Base-by-base conservation (phyloP, 148 eudicot genomes). In the Fagopyrum homotropicum region DNA sequence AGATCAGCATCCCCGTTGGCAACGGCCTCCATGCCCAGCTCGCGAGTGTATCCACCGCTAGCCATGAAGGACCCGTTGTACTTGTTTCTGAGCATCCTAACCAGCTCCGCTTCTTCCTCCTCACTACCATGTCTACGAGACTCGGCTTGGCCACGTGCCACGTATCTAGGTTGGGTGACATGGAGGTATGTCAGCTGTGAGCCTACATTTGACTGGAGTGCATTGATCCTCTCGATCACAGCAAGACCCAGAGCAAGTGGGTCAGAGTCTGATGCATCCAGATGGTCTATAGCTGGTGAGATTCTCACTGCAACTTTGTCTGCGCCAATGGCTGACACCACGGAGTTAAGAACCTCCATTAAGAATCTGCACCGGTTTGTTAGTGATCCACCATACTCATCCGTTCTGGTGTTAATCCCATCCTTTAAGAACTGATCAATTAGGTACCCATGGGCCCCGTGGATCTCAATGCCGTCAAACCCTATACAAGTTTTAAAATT, bases 381-480 rank as follows among this genome's bases (percentile, higher is more conserved):
- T 16, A 89, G 80, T 17, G 95, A 84, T 10, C 98, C 98, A 14
- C 93, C 97, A 19, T 88, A 93, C 22, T 84, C 91, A 2, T 93
- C 98, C 2, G 78, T 85, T 14, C 97, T 75, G n/a, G 87, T 93
- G 54, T 93, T 93, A 81, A 93, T 91, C 9, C 88, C 89, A 50
- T 91, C 90, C 73, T 93, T 93, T 19, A 88, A 75, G 80, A 93
- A 93, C 78, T 93, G 98, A 45, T 93, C 98, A 19, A 93, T 84
- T 57, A 93, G 82, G 87, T 93, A 89, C 35, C 98, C 97, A 30
- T 91, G 97, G 10, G 95, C 98, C 30, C 87, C 90, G 35, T 93
- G 95, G 59, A 91, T 88, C 80, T 93, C 98, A 43, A 91, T 78
- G 1, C 98, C 98, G 80, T 93, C 95, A 82, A 93, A 93, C 9